Base-by-base conservation (phyloP, 1,284 basidiomycete genomes). In the Heterobasidion annosum region DNA sequence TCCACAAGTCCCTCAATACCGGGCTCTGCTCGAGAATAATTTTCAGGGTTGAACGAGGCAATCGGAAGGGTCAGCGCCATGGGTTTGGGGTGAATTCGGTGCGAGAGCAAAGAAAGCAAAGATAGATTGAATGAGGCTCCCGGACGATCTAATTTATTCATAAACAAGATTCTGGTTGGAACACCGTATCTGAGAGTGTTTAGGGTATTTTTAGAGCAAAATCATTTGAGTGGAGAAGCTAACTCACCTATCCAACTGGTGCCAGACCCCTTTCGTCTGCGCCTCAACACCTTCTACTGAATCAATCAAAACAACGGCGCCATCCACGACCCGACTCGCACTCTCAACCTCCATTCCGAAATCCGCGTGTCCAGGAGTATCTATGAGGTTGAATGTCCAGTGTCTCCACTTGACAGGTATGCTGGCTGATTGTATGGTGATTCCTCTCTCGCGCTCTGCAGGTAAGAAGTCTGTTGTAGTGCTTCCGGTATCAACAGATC, bases 311-410 rank as follows among this genome's bases (percentile, higher is more conserved):
- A 95, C 87, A 13, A 95, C 83, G 4, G 91, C 90, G 56, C 93
- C 93, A 62, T 95, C 92, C 1, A 93, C 83, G 8, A 95, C 88
- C 15, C 92, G 81, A 63, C 92, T 91, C 12, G 92, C 91, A 61
- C 91, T 88, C 67, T 94, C 93, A 9, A 95, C 93, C 63, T 95
- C 92, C 87, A 95, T 93, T 2, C 91, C 92, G 70, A 95, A 95
- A 68, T 95, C 92, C 7, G 91, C 91, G 68, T 95, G 92, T 15
- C 92, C 92, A 7, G 92, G 92, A 5, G 92, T 95, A 64, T 95
- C 93, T 50, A 95, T 86, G 42, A 95, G 77, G 62, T 93, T 93
- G 68, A 91, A 89, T 3, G 77, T 82, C 81, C 87, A 90, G 57
- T 81, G 66, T 64, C 85, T 82, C 93, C 93, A 95, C 66, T 81